Conservation (phyloP, 1,284 basidiomycete genomes). For the Ustilago lituana region DNA sequence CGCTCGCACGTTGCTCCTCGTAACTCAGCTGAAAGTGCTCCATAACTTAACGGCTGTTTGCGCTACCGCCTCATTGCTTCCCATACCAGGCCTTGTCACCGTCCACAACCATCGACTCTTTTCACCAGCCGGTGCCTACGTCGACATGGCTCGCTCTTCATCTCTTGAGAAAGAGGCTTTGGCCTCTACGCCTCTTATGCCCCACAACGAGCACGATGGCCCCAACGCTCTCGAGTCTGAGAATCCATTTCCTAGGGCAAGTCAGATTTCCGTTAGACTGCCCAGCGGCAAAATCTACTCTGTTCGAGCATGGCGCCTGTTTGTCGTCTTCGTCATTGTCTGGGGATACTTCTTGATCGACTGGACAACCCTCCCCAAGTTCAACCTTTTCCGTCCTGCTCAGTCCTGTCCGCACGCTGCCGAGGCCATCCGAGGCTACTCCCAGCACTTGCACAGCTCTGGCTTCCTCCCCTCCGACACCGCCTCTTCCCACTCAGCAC, state of each 20-base stretch:
- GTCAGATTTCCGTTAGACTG: background rate
- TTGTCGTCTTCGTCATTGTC: background rate
- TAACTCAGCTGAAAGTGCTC: too few relatives aligned
- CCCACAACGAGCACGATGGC: constrained; percentile 10
- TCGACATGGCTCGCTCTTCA: constrained; percentile 9
- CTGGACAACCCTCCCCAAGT: too few relatives aligned
- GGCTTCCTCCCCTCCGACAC: background rate
- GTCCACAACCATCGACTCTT: background rate
- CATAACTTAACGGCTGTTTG: too few relatives aligned
- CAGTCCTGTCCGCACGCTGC: constrained; percentile 8
- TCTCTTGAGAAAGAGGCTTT: constrained; percentile 7
- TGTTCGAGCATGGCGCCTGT: constrained; percentile 3
- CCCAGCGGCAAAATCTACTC: background rate
- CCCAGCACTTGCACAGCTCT: constrained; percentile 8
- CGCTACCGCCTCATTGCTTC: background rate
- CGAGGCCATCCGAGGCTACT: constrained; percentile 14
- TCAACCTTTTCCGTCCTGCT: background rate
- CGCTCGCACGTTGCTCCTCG: too few relatives aligned
- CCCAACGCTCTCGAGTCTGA: too few relatives aligned
- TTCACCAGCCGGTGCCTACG: background rate
- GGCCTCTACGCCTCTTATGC: constrained; percentile 18
- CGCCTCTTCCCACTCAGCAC: background rate
- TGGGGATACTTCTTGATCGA: background rate
- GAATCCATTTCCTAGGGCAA: too few relatives aligned
- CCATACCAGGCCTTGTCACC: background rate